Evolutionary conservation across 495 filamentous ascomycete genomes (phyloP).

Genomic region (Penicillium waksmanii): DNA sequence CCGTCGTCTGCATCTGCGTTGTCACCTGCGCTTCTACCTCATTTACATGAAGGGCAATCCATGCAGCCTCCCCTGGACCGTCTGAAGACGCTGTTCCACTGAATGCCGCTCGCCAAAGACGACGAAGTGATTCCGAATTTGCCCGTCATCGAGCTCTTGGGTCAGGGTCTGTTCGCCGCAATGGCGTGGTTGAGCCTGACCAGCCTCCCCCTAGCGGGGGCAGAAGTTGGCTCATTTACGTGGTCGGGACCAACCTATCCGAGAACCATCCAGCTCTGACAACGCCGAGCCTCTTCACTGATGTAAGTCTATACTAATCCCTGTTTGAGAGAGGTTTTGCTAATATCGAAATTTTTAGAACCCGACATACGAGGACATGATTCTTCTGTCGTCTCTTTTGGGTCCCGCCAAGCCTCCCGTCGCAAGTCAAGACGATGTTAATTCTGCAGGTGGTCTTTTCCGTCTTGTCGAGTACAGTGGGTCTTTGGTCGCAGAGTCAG

Average conservation of each 20-base stretch:
- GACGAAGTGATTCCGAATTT: slow-evolving; percentile 65
- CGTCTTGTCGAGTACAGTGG: slow-evolving; percentile 51
- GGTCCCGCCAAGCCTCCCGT: slow-evolving; percentile 78
- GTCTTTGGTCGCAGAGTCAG: slow-evolving; percentile 52
- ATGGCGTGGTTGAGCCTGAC: slow-evolving; percentile 71
- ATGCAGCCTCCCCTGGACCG: slow-evolving; percentile 39
- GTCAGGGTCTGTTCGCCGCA: slow-evolving; percentile 63
- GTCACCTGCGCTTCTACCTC: slow-evolving; percentile 36
- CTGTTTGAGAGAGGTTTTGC: not conserved
- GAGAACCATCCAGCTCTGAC: slow-evolving; percentile 78
- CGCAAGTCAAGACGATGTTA: slow-evolving; percentile 67
- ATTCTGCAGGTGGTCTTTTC: slow-evolving; percentile 64
- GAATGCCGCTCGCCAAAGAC: slow-evolving; percentile 52
- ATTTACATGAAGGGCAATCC: slow-evolving; percentile 39
- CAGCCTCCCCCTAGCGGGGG: slow-evolving; percentile 51
- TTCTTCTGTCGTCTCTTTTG: slow-evolving; percentile 69
- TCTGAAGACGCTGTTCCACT: slow-evolving; percentile 30
- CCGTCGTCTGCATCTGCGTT: slow-evolving; percentile 58
- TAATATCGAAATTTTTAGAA: slow-evolving; percentile 46
- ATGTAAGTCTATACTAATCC: slow-evolving; percentile 46
- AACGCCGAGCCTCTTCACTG: slow-evolving; percentile 75
- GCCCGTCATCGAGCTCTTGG: slow-evolving; percentile 62
- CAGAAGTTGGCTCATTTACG: slow-evolving; percentile 80
- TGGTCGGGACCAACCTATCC: slow-evolving; percentile 75
- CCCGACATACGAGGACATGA: slow-evolving; percentile 81